A percentile compares a stretch with the other conserved stretches of the same genome.
These are phyloP conservation scores for Corrigiola litoralis DNA, from an alignment of 179 eudicot species.

Conservation along the genomic window DNA sequence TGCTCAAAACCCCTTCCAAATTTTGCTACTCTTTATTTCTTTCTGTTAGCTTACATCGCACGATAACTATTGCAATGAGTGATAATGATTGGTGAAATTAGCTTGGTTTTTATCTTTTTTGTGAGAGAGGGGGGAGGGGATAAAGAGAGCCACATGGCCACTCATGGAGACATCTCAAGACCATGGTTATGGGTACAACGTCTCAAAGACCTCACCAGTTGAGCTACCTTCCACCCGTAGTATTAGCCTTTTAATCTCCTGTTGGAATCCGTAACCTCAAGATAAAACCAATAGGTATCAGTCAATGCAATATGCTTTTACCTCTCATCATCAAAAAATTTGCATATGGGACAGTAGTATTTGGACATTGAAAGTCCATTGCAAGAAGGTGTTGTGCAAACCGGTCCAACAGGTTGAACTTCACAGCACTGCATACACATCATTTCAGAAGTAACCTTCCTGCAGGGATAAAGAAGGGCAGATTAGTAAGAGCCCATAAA, in stretches of 20 bases:
- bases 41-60: no score
- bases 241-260: background rate
- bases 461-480: constrained; percentile 19
- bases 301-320: constrained; percentile 12
- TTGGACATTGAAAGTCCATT: constrained; percentile 70
- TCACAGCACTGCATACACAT: constrained; percentile 86
- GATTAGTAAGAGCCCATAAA: constrained; percentile 2
- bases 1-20: no score
- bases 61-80: no score
- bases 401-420: constrained; percentile 84
- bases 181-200: no score
- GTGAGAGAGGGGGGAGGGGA: no score
- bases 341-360: constrained; percentile 80
- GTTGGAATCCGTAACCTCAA: background rate
- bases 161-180: no score
- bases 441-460: constrained; percentile 92
- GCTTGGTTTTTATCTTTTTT: no score
- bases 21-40: no score
- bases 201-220: no score
- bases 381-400: constrained; percentile 77
- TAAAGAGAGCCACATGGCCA: no score
- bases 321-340: constrained; percentile 94
- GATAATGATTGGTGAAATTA: no score
- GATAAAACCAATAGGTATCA: background rate
- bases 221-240: no score